Percentiles rank a stretch among this genome's conserved stretches.
These are phyloP conservation scores for Neospermospora avenae DNA, from an alignment of 2,329 filamentous ascomycete species.

Conservation along the genomic window DNA sequence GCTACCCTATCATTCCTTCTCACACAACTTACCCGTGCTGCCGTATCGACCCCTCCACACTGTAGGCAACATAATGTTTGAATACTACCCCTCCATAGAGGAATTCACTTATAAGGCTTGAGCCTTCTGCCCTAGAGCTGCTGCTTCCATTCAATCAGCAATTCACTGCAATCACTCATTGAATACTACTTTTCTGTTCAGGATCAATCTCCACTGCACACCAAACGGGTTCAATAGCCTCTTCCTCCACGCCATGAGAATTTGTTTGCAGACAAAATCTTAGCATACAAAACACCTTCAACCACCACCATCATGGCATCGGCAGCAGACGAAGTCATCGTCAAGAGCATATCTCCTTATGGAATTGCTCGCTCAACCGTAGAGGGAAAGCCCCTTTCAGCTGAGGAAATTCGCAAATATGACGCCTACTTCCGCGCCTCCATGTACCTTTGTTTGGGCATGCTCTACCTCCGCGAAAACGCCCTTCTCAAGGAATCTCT, in stretches of 20 bases:
- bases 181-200: not conserved
- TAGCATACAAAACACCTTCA: slow-evolving; percentile 1
- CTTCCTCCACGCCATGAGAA: not conserved
- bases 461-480: slow-evolving; percentile 76
- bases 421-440: slow-evolving; percentile 73
- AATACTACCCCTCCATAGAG: slow-evolving; percentile 6
- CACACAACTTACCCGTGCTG: slow-evolving; percentile 15
- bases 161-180: slow-evolving; percentile 8
- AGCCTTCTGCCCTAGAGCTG: not conserved
- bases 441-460: slow-evolving; percentile 71
- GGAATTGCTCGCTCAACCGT: slow-evolving; percentile 64
- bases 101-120: slow-evolving; percentile 16
- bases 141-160: slow-evolving; percentile 8
- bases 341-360: slow-evolving; percentile 59
- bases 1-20: slow-evolving; percentile 9
- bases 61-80: not conserved
- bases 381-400: slow-evolving; percentile 56
- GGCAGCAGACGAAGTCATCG: slow-evolving; percentile 36
- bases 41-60: slow-evolving; percentile 13
- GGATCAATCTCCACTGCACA: slow-evolving; percentile 2
- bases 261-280: not conserved
- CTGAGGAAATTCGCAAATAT: slow-evolving; percentile 65
- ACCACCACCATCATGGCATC: slow-evolving; percentile 22
- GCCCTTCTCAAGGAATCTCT: slow-evolving; percentile 69
- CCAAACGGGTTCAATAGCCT: not conserved